A percentile compares a stretch with the other conserved stretches of the same genome.
These are phyloP conservation scores for Globisporangium middletonii DNA, from an alignment of 352 stramenopile species.

Conservation along the genomic window DNA sequence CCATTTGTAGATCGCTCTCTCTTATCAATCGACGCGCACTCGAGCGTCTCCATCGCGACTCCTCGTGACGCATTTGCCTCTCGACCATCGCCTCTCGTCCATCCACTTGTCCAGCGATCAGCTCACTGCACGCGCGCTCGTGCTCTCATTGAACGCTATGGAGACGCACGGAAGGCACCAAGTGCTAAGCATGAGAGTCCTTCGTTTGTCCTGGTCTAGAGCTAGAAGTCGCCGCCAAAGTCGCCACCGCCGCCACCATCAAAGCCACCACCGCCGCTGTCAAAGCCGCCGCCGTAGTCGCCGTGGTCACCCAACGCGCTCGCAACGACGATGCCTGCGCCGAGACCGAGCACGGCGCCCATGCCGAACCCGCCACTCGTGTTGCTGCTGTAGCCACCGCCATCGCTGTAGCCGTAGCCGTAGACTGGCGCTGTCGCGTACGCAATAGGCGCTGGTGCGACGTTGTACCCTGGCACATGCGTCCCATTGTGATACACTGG, in stretches of 20 bases:
- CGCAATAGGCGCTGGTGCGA: conserved; percentile 1
- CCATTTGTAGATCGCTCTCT: too few species aligned
- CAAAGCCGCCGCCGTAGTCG: conserved; percentile 2
- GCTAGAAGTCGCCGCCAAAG: conserved; percentile 5
- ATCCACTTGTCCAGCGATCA: too few species aligned
- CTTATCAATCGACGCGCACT: too few species aligned
- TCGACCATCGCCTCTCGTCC: too few species aligned
- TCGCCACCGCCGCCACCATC: background rate
- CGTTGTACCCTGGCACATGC: too few species aligned
- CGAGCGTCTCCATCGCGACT: too few species aligned
- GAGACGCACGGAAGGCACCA: too few species aligned
- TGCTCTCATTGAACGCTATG: too few species aligned
- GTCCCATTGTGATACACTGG: background rate
- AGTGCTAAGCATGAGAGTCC: too few species aligned
- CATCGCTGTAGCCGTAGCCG: conserved; percentile 5
- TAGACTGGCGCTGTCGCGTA: conserved; percentile 3
- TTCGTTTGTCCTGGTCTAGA: too few species aligned
- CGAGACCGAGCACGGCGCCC: background rate
- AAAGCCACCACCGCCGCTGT: conserved; percentile 1
- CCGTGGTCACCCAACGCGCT: conserved; percentile 5
- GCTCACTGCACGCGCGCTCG: too few species aligned
- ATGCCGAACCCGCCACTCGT: background rate
- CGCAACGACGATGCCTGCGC: conserved; percentile 4
- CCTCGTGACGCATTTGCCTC: too few species aligned
- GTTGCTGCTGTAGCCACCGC: conserved; percentile 1